Conservation (phyloP, 2,329 filamentous ascomycete genomes). For the Fusarium burgessii region DNA sequence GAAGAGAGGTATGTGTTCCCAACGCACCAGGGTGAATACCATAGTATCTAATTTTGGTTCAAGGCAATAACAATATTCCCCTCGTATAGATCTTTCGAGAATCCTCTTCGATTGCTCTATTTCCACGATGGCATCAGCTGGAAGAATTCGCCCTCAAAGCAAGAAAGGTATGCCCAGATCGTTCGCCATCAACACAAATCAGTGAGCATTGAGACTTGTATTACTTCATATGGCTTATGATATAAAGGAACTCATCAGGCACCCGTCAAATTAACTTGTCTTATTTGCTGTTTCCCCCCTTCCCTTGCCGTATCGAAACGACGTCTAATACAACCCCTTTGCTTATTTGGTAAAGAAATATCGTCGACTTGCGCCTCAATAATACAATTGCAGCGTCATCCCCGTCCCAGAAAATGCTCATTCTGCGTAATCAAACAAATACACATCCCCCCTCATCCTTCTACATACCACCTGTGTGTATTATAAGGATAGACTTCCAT, state of each 20-base stretch:
- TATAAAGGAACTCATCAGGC: conserved; percentile 7
- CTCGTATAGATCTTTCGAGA: background rate
- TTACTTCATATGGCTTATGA: background rate
- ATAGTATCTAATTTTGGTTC: background rate
- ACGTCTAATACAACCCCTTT: conserved; percentile 19
- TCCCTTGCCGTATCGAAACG: conserved; percentile 1
- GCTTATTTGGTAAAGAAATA: conserved; percentile 21
- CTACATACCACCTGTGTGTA: background rate
- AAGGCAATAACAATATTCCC: background rate
- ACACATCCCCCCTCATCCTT: background rate
- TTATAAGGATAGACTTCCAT: background rate
- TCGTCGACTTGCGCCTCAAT: conserved; percentile 33
- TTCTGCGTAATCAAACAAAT: conserved; percentile 33
- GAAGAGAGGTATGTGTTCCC: background rate
- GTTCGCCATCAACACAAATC: background rate
- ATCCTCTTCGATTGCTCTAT: background rate
- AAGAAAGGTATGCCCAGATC: background rate
- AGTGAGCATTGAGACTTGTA: background rate
- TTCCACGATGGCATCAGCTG: background rate
- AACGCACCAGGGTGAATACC: too few relatives aligned
- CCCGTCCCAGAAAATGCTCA: conserved; percentile 11
- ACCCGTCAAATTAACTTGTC: conserved; percentile 35
- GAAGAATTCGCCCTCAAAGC: background rate
- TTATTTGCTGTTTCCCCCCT: conserved; percentile 13
- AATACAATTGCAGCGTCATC: conserved; percentile 32